Base-by-base conservation (phyloP, 2,329 filamentous ascomycete species). In the Fusarium globosum region DNA sequence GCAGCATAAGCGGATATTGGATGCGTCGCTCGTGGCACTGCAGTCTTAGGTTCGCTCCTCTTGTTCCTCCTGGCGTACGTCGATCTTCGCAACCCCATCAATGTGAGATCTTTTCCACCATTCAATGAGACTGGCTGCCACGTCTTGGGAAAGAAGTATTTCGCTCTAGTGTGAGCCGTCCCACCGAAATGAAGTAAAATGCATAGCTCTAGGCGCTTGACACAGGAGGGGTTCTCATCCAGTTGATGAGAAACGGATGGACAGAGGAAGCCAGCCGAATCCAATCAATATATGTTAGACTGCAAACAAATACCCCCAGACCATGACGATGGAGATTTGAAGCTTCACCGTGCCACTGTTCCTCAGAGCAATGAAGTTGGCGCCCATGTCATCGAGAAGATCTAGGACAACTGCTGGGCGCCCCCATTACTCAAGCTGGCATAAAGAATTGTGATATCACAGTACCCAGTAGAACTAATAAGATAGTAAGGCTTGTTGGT, bases 221-320 rank as follows among this genome's bases (percentile, higher is more conserved):
- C 20, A 14, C 20, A 4, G 38, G 20, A 41, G 20, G 13, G 39
- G 21, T 41, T 41, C 39, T 21, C 12, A 12, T 41, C 39, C 12
- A 21, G 20, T 21, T 41, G 39, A 21, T 7, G 7, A 41, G 20
- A n/a, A n/a, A n/a, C n/a, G 20, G 12, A 3, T 21, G 20, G 9
- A 38, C 20, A 13, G 39, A 21, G 20, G 7, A 41, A 41, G 39
- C 20, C 39, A 41, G 20, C 38, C 20, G 39, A 41, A 41, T 41
- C 39, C 7, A 4, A 41, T 14, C 39, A 41, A 21, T 7, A 21
- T 12, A 41, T 9, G 3, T 41, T 6, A 7, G 20, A 21, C 20
- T 14, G 20, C 1, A 14, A 14, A 7, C n/a, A 10, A 14, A 7
- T 20, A 38, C 20, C 7, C 20, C 12, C 0, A 21, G 8, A 14